Evolutionary conservation across 2,329 filamentous ascomycete species (phyloP), one percentile per base, ranked within the genome.

Genomic region (Aspergillus vadensis): DNA sequence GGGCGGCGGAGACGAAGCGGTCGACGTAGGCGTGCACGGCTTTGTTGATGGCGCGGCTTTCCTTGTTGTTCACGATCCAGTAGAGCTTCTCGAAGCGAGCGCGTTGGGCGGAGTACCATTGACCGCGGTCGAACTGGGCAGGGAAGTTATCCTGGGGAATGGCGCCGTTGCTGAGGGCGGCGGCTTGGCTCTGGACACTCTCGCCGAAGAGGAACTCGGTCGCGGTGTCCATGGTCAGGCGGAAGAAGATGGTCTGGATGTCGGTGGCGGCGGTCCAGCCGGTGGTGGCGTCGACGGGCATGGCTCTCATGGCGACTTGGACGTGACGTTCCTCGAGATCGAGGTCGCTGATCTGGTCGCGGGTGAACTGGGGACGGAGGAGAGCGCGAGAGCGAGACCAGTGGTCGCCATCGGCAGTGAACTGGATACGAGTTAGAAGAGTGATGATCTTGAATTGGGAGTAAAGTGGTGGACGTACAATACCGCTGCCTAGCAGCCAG

Each of bases 141-240:
- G 72, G 70, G 59, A 79, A 77, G n/a, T 70, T 65, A 25, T 66
- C 55, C 85, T 84, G 58, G 83, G 81, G 2, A 8, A 56, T 56
- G 23, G 43, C 52, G 8, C 55, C 63, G 47, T 53, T 58, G 30
- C 79, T 67, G 4, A 76, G 55, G 2, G 72, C 73, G 36, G 69
- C 70, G 12, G 74, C 58, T 55, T 79, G 77, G 66, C 83, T 87
- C 50, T 84, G 85, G 19, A 93, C 88, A 63, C 90, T 90, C 62
- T 87, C 82, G 3, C 93, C 93, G 2, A 97, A 85, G 27, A 97
- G 79, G 72, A 97, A 97, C 68, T 96, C 90, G 0, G 92, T 97
- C 2, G 91, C 87, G 7, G 91, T 88, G 75, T 97, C 93, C 27
- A 97, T 83, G 0, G 92, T 93, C 70, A 88, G 89, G n/a, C 91